Evolutionary conservation across 306 rosid genomes (phyloP).

Genomic region (Pyrus pyrifolia): DNA sequence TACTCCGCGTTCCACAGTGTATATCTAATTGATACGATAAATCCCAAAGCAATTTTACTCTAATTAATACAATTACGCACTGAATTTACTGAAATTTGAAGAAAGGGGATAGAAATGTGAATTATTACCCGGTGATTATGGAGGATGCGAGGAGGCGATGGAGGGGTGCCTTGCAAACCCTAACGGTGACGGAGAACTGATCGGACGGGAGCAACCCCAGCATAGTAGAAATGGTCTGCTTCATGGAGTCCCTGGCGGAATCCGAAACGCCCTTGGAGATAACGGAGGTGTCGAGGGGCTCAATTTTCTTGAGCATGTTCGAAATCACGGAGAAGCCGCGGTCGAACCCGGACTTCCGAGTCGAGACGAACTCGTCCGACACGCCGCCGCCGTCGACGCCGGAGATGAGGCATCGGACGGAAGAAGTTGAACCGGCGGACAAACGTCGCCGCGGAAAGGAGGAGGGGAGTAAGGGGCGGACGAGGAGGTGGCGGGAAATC

Average conservation of each 20-base stretch:
- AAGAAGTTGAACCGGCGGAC: not conserved
- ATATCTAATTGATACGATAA: slow-evolving; percentile 37
- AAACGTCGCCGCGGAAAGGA: slow-evolving; percentile 22
- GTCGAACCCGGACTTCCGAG: slow-evolving; percentile 57
- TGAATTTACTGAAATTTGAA: not conserved
- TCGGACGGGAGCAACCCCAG: slow-evolving; percentile 87
- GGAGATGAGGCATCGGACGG: slow-evolving; percentile 47
- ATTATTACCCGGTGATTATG: slow-evolving; percentile 83
- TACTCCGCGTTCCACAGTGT: slow-evolving; percentile 97
- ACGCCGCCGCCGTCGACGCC: slow-evolving; percentile 70
- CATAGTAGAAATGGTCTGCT: slow-evolving; percentile 93
- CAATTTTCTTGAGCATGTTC: slow-evolving; percentile 70
- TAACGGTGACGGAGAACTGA: slow-evolving; percentile 69
- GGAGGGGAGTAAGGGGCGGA: slow-evolving; percentile 11
- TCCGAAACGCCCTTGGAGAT: slow-evolving; percentile 82
- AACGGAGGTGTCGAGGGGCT: slow-evolving; percentile 75
- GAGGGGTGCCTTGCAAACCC: slow-evolving; percentile 54
- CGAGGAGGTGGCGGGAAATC: slow-evolving; percentile 9
- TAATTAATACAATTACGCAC: not conserved
- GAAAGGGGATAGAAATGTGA: not conserved
- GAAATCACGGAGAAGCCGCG: slow-evolving; percentile 84
- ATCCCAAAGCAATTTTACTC: not conserved
- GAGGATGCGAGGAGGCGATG: slow-evolving; percentile 79
- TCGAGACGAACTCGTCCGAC: slow-evolving; percentile 80
- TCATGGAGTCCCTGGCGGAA: slow-evolving; percentile 80